Percentiles rank a stretch among this genome's conserved stretches.
phyloP scores from a whole-genome alignment of 345 rosid species.

The Mallotus nudiflorus region DNA sequence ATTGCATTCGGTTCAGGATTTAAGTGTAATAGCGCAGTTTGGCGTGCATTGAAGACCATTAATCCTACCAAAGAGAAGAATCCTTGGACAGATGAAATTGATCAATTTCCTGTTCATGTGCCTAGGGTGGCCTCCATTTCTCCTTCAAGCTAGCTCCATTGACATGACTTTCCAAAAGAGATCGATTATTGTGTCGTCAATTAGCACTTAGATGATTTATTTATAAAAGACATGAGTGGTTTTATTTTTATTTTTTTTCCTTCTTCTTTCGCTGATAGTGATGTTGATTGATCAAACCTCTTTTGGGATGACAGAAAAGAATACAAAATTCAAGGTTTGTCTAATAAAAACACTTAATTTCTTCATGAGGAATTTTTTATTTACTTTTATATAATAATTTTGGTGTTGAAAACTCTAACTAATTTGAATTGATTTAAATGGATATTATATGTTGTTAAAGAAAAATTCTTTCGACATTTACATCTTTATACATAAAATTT shows the following conservation, averaged over 20 bases:
- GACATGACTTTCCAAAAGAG: neutral
- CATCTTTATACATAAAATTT: no score
- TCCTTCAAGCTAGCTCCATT: slow-evolving; percentile 5
- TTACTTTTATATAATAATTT: no score
- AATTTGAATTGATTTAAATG: no score
- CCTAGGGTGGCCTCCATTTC: slow-evolving; percentile 15
- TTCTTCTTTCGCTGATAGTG: neutral
- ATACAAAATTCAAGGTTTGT: neutral
- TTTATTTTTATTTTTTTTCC: neutral
- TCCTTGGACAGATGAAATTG: slow-evolving; percentile 85
- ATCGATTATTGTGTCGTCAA: neutral
- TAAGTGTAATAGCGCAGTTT: slow-evolving; percentile 93
- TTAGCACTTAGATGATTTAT: neutral
- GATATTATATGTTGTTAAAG: no score
- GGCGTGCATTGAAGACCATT: slow-evolving; percentile 72
- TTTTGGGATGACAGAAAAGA: no score
- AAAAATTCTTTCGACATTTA: no score
- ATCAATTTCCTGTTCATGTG: slow-evolving; percentile 73
- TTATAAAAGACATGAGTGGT: neutral
- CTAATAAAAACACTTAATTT: neutral
- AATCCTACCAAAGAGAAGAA: slow-evolving; percentile 70
- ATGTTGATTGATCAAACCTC: neutral
- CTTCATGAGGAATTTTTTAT: no score
- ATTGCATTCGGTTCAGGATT: slow-evolving; percentile 95
- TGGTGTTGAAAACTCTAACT: no score